Base-by-base conservation (phyloP, 2,329 filamentous ascomycete genomes). In the Cladosporium austrohemisphaericum region DNA sequence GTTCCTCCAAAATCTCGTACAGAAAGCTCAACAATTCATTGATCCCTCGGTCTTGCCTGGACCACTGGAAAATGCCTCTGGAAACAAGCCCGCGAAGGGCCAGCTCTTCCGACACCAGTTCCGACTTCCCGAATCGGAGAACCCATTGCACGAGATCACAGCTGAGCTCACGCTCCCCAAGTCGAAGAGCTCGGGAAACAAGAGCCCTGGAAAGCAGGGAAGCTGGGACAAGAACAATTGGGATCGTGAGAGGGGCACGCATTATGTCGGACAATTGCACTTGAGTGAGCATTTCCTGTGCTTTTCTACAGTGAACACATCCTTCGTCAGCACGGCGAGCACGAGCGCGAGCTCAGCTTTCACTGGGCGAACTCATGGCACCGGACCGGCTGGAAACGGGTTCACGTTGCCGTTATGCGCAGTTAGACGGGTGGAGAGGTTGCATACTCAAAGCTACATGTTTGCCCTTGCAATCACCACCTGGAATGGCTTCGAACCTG, bases 71-170 rank as follows among this genome's bases (percentile, higher is more conserved):
- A 78, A 88, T 52, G 82, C 84, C 59, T 80, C 83, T 63, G 81
- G 85, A 52, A 88, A 93, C 70, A 86, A 88, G 66, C 90, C 91
- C 41, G 92, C 91, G 65, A 97, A 96, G 74, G 84, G 90, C 49
- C 85, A 86, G 44, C 81, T 97, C 52, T 98, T 97, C 74, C 90
- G 93, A 73, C 85, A 86, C 68, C 93, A 98, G 71, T 98, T 98
- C 75, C 88, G 93, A 58, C 85, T 98, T 26, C 93, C 93, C 37
- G 83, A 89, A 64, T 86, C 88, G 31, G 92, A 98, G 71, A 91
- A 87, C 55, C 93, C 93, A 49, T 79, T 97, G 51, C 90, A 94
- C 72, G 93, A 98, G 75, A 96, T 98, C 71, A 90, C 87, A 53
- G 91, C 93, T 64, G 93, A 98, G 75, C 81, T 98, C 52, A 94